Evolutionary conservation across 345 rosid genomes (phyloP).

Genomic region (Gossypium stocksii): DNA sequence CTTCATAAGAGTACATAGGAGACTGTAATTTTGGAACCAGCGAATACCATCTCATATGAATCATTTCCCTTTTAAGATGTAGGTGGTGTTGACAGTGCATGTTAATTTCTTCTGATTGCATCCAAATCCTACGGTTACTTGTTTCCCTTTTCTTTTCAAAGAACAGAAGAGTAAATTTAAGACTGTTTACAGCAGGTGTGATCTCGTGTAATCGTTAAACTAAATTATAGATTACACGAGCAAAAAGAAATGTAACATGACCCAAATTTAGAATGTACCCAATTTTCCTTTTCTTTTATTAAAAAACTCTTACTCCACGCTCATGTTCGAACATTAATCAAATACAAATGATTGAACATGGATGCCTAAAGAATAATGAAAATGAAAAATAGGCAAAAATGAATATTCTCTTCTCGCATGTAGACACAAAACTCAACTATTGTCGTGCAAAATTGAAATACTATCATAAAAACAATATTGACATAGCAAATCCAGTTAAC

Average conservation of each 20-base stretch:
- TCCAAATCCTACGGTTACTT: not conserved
- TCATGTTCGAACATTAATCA: not conserved
- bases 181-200: not conserved
- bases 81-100: not conserved
- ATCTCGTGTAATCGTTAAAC: not conserved
- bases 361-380: not conserved
- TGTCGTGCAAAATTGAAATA: not conserved
- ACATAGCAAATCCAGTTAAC: not conserved
- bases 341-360: not conserved
- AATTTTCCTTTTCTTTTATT: too few species aligned
- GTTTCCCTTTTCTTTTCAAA: too few species aligned
- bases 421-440: not conserved
- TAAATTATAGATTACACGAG: not conserved
- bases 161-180: too few species aligned
- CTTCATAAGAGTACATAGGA: slow-evolving; percentile 81
- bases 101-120: not conserved
- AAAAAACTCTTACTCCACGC: not conserved
- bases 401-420: not conserved
- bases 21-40: slow-evolving; percentile 33
- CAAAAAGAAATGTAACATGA: too few species aligned
- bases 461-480: not conserved
- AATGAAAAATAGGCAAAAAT: not conserved
- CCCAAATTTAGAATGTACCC: not conserved
- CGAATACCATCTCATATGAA: not conserved
- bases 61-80: not conserved